Base-by-base conservation (phyloP, 805 yeast genomes). In the Lachancea thermotolerans region DNA sequence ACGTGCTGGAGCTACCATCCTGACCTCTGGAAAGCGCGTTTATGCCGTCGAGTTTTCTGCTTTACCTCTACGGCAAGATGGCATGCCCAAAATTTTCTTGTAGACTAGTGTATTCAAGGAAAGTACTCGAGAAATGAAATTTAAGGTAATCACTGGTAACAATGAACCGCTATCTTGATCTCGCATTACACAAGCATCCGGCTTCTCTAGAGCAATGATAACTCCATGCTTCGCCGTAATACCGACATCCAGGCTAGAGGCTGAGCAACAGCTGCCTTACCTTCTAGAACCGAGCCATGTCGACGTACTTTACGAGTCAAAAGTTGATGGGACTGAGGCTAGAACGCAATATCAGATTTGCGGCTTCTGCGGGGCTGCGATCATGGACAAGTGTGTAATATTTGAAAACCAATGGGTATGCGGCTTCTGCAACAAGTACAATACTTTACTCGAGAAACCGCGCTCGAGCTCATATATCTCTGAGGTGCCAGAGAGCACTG, bases 1-100 rank as follows among this genome's bases (percentile, higher is more conserved):
- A 49, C 72, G 66, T 3, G 62, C 48, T n/a, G 50, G 41, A n/a
- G 60, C 57, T 21, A 38, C 46, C 46, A 43, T 43, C 4, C 15
- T 16, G 25, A 21, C 25, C 25, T 21, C 25, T 21, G 25, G 25
- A 7, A 21, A 21, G 25, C 25, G 25, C 7, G 25, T 21, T 21
- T 21, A 21, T 21, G 7, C 25, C 7, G 25, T 21, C 25, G 25
- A 21, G 4, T 4, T 7, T 4, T 7, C 25, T 31, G 36, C 8
- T 4, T 31, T 31, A 31, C 15, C 34, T 12, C 15, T n/a, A n/a
- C n/a, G 15, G 3, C 34, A 31, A 21, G 25, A 21, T 21, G 25
- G 25, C 25, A 4, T 21, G 25, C 7, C 25, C 25, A 21, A 21
- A 21, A 21, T 21, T 21, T 21, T 21, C 25, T 21, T 21, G 25